phyloP scores from a whole-genome alignment of 495 filamentous ascomycete species.

The Penicillium silybi region DNA sequence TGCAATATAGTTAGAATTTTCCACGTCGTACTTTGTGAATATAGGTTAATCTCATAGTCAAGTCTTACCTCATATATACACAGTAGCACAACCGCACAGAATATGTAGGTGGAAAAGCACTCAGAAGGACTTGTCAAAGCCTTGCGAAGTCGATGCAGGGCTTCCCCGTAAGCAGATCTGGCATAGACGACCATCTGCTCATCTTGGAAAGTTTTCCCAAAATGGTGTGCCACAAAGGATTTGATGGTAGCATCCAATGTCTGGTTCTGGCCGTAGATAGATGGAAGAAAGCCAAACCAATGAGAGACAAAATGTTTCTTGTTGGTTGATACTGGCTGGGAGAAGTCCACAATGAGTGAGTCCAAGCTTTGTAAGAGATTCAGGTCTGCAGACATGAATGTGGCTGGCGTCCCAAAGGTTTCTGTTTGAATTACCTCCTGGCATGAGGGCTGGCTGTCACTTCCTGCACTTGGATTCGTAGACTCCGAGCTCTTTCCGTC shows the following conservation, averaged over 20 bases:
- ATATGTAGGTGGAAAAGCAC: slow-evolving; percentile 26
- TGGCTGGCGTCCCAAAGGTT: neutral
- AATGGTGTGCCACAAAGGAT: slow-evolving; percentile 30
- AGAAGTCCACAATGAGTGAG: slow-evolving; percentile 24
- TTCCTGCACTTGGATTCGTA: neutral
- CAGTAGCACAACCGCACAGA: slow-evolving; percentile 32
- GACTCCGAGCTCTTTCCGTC: neutral
- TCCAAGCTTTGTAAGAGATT: slow-evolving; percentile 26
- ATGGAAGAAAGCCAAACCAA: slow-evolving; percentile 31
- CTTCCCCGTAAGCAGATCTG: slow-evolving; percentile 27
- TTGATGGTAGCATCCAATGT: slow-evolving; percentile 29
- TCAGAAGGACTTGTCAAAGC: slow-evolving; percentile 22
- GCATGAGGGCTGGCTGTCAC: neutral
- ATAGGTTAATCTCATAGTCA: neutral
- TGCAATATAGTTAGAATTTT: slow-evolving; percentile 2
- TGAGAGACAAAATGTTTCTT: slow-evolving; percentile 17
- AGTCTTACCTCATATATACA: slow-evolving; percentile 33
- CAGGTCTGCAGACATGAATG: slow-evolving; percentile 7
- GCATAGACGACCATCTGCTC: slow-evolving; percentile 27
- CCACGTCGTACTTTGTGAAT: neutral
- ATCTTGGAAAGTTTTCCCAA: slow-evolving; percentile 22
- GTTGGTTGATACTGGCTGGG: slow-evolving; percentile 11
- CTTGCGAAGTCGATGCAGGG: slow-evolving; percentile 22
- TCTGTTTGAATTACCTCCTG: slow-evolving; percentile 4
- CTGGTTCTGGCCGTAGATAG: slow-evolving; percentile 27